Base-by-base conservation (phyloP, 2,329 filamentous ascomycete genomes). In the Paecilomyces sp. region DNA sequence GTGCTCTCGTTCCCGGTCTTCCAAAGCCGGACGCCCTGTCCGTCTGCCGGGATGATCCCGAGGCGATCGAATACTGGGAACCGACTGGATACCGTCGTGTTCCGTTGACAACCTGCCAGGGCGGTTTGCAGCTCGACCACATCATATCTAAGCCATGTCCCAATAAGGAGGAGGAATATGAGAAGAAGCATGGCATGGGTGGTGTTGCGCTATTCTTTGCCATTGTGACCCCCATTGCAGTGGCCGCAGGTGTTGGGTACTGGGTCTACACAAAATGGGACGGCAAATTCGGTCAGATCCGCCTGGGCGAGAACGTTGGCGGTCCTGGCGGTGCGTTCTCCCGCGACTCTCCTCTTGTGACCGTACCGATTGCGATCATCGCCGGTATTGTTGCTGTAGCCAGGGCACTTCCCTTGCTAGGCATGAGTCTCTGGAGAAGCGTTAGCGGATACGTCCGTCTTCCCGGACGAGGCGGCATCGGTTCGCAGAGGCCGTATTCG, bases 81-180 rank as follows among this genome's bases (percentile, higher is more conserved):
- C 87, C 90, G 5, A 94, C 91, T 0, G 92, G 92, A 54, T 97
- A 95, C 79, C 89, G 94, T 57, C 88, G 88, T 60, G 90, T 99
- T 60, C 93, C 92, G 0, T 83, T 97, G 55, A 92, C 91, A 0
- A 97, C 92, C 0, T 99, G 95, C 74, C 65, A 82, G 52, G 91
- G 87, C 36, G 94, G 93, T 51, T 76, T 76, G 3, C 87, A 93
- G 68, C 80, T 90, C 55, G 92, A 97, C 72, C 87, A 88, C 73
- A 83, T 83, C 33, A 74, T 79, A 9, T 75, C 85, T 0, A 80
- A 85, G 55, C 77, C 88, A 1, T 99, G 94, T 74, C 84, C 86
- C 0, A 88, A 88, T 57, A 87, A 93, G 66, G 90, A 97, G 72
- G 83, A 92, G 13, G 90, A 97, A 66, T 97, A 88, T 67, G 79